Evolutionary conservation across 2,329 filamentous ascomycete species (phyloP), one percentile per base, ranked within the genome.

Genomic region (Echinosphaeria canescens): DNA sequence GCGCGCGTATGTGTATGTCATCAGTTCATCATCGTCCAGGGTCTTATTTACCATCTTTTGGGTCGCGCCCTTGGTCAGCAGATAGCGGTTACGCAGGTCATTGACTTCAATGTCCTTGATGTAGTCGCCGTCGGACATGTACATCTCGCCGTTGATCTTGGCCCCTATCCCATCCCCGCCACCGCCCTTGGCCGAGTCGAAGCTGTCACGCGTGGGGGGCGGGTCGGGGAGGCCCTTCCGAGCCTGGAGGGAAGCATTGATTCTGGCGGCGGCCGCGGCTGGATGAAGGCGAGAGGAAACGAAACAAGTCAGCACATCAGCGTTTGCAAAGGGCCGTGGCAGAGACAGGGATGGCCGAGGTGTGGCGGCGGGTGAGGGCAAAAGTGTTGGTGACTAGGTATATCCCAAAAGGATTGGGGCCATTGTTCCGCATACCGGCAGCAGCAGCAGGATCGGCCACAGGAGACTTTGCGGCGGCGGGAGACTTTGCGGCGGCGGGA

Each of bases 31-130:
- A n/a, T n/a, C n/a, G n/a, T n/a, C n/a, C n/a, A n/a, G n/a, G n/a
- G n/a, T n/a, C n/a, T n/a, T 74, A 84, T 75, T 91, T 93, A 98
- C 88, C 85, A 88, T 92, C 69, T 92, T 91, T 62, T 95, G 88
- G 37, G 82, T 92, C 42, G 81, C 78, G 43, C 84, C 82, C 60
- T 93, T 95, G 36, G 85, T 98, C 56, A 98, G 64, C 49, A 84
- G 75, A 51, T 98, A 98, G 41, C 85, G 79, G 49, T 95, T 98
- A 36, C 85, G 75, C 43, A 95, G 56, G 51, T 95, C 85, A 51
- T 98, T 98, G 58, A 98, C 81, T 58, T 95, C 88, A 44, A 98
- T 92, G 45, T 98, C 88, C 51, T 90, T 88, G 54, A 98, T 95
- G 49, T 79, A 95, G 53, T 98, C 88, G 41, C 88, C 88, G 47